Percentiles rank a stretch among this genome's conserved stretches.
Conservation (phyloP, 306 rosid genomes). For the Medicago arabica region DNA sequence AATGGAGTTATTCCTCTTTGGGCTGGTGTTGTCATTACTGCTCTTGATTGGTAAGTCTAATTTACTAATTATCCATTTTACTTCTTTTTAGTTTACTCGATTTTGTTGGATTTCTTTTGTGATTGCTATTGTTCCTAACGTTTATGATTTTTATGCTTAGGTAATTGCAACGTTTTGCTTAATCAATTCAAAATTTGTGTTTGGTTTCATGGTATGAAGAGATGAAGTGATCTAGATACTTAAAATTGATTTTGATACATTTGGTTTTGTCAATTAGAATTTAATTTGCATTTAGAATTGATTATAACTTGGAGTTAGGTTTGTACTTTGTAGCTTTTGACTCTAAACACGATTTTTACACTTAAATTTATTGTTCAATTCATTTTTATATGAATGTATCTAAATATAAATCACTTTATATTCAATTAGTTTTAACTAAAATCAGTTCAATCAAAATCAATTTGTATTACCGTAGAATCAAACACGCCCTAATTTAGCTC, state of each 20-base stretch:
- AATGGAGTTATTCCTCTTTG: constrained; percentile 86
- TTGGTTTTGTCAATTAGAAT: background rate
- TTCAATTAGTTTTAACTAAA: background rate
- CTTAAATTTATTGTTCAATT: too few relatives aligned
- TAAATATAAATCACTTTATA: background rate
- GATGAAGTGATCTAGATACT: background rate
- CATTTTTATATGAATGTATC: background rate
- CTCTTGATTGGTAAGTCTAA: constrained; percentile 71
- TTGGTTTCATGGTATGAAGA: background rate
- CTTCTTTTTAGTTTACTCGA: background rate
- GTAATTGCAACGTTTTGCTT: background rate
- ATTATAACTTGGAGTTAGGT: background rate
- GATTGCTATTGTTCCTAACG: background rate
- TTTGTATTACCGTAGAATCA: background rate
- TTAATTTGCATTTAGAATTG: background rate
- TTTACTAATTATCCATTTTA: background rate
- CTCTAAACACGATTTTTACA: background rate
- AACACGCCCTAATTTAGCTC: background rate
- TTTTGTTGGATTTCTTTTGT: background rate
- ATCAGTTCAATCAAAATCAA: background rate
- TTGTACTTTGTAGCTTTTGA: background rate
- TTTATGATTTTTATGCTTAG: background rate
- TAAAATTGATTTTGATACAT: background rate
- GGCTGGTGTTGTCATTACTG: constrained; percentile 90
- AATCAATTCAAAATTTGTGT: too few relatives aligned